These are phyloP conservation scores for Gossypioides kirkii DNA, from an alignment of 345 rosid species.

Conservation along the genomic window DNA sequence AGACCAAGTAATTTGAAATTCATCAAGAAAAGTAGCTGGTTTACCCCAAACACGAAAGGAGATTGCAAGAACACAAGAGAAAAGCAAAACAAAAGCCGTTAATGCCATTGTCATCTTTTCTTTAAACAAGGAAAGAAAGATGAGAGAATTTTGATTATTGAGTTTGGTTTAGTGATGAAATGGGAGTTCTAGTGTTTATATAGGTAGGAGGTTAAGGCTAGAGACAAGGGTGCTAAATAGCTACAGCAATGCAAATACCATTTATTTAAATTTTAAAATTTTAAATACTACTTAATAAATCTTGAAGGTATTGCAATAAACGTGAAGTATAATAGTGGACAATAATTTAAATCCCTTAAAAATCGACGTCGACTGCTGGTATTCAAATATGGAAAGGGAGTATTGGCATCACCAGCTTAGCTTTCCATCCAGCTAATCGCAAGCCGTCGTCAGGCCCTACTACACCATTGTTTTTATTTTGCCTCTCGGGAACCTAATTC, in stretches of 20 bases:
- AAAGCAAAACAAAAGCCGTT: slow-evolving; percentile 7
- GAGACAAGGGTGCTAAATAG: background rate
- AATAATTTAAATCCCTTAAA: no score
- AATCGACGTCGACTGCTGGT: slow-evolving; percentile 26
- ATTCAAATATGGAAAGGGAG: slow-evolving; percentile 26
- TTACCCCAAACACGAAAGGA: slow-evolving; percentile 34
- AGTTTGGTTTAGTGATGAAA: slow-evolving; percentile 19
- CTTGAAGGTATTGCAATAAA: no score
- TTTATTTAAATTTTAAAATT: no score
- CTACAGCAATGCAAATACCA: no score
- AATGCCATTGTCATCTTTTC: slow-evolving; percentile 19
- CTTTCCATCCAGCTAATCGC: slow-evolving; percentile 77
- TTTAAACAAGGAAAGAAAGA: background rate
- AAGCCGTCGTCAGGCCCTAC: slow-evolving; percentile 44
- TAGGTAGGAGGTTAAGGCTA: slow-evolving; percentile 17
- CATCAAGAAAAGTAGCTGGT: slow-evolving; percentile 56
- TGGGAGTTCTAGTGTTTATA: slow-evolving; percentile 13
- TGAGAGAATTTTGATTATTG: background rate
- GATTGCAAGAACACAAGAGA: slow-evolving; percentile 24
- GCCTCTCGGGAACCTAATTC: background rate
- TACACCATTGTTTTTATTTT: background rate
- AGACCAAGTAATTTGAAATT: slow-evolving; percentile 65
- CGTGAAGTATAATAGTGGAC: no score
- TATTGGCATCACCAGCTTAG: slow-evolving; percentile 25
- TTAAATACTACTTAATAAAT: no score